These are phyloP conservation scores for Leishmania tarentolae DNA, from an alignment of 208 protist species.

Conservation along the genomic window DNA sequence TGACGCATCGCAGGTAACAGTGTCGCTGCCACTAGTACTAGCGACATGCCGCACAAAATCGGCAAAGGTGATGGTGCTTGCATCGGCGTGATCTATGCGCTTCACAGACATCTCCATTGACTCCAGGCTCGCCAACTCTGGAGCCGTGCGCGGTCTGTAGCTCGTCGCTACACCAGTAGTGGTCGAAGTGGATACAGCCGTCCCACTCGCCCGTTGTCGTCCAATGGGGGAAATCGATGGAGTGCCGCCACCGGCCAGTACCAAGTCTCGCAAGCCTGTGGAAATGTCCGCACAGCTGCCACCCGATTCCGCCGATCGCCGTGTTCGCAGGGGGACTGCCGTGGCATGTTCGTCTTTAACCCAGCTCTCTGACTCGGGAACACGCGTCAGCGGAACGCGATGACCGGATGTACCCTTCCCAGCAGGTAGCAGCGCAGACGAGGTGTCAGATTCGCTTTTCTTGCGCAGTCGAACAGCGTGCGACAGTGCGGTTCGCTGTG, in stretches of 20 bases:
- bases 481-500: slow-evolving; percentile 14
- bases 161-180: not conserved
- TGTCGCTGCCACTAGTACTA: not conserved
- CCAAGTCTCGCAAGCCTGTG: slow-evolving; percentile 10
- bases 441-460: not conserved
- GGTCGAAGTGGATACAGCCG: not conserved
- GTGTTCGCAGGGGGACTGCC: not conserved
- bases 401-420: not conserved
- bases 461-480: slow-evolving; percentile 4
- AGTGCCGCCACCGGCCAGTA: not conserved
- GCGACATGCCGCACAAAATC: slow-evolving; percentile 9
- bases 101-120: not conserved
- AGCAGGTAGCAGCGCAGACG: not conserved
- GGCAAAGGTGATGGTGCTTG: slow-evolving; percentile 2
- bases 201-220: slow-evolving; percentile 3
- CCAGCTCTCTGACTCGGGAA: slow-evolving; percentile 28
- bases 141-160: slow-evolving; percentile 18
- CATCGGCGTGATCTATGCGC: not conserved
- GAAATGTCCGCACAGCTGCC: slow-evolving; percentile 13
- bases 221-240: not conserved
- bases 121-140: not conserved
- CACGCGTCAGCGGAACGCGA: slow-evolving; percentile 31
- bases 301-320: not conserved
- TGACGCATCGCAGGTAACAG: not conserved
- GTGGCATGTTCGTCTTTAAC: slow-evolving; percentile 2